Percentiles rank a stretch among this genome's conserved stretches.
phyloP scores from a whole-genome alignment of 345 rosid genomes.

The Mallotus nudiflorus region DNA sequence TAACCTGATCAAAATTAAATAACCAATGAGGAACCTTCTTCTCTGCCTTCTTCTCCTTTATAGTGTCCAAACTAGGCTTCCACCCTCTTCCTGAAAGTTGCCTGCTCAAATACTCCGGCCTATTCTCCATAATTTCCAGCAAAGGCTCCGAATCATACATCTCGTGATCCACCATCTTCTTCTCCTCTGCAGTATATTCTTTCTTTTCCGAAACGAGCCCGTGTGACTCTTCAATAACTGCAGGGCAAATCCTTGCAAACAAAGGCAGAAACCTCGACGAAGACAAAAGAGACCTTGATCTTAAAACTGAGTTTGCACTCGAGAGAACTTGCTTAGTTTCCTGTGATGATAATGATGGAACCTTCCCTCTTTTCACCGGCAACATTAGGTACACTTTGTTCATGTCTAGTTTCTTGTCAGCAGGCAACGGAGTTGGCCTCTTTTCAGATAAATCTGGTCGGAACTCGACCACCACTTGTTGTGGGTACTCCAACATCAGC shows the following conservation, averaged over 20 bases:
- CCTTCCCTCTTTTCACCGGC: conserved; percentile 53
- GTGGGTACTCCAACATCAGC: conserved; percentile 77
- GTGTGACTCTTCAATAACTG: conserved; percentile 18
- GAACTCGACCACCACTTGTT: conserved; percentile 75
- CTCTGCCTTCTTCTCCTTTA: conserved; percentile 59
- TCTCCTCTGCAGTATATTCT: conserved; percentile 9
- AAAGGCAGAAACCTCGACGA: conserved; percentile 49
- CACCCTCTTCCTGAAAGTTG: conserved; percentile 72
- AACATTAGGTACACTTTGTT: conserved; percentile 62
- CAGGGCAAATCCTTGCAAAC: conserved; percentile 43
- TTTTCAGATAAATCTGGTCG: conserved; percentile 32
- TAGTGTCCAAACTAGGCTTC: conserved; percentile 81
- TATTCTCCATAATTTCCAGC: conserved; percentile 33
- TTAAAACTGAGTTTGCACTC: conserved; percentile 49
- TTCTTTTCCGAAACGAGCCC: conserved; percentile 13
- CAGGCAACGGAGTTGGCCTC: conserved; percentile 62
- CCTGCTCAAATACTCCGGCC: conserved; percentile 59
- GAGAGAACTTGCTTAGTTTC: conserved; percentile 49
- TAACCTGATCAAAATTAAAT: conserved; percentile 31
- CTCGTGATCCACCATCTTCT: conserved; percentile 17
- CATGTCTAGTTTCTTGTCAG: conserved; percentile 60
- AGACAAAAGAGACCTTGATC: conserved; percentile 32
- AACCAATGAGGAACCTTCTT: conserved; percentile 47
- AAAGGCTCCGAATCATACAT: conserved; percentile 10
- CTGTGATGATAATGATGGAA: conserved; percentile 41